These are phyloP conservation scores for Diaporthe nobilis DNA, from an alignment of 2,329 filamentous ascomycete genomes.

Conservation along the genomic window DNA sequence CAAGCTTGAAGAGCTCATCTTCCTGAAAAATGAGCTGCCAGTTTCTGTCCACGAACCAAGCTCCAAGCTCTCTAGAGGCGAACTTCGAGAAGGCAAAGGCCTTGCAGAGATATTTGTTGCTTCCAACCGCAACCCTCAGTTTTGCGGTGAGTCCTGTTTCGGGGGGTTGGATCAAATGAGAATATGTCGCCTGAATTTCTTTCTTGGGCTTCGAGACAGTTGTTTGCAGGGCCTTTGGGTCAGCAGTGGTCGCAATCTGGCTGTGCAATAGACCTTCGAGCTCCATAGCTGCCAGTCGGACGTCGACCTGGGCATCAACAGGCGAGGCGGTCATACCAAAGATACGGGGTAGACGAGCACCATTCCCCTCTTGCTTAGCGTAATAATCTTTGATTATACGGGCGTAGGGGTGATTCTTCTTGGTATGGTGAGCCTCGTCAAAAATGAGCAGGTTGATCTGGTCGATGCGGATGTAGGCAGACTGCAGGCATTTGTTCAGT, in stretches of 20 bases:
- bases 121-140: slow-evolving; percentile 62
- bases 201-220: slow-evolving; percentile 72
- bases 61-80: slow-evolving; percentile 77
- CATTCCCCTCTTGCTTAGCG: slow-evolving; percentile 50
- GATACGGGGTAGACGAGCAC: slow-evolving; percentile 74
- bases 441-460: slow-evolving; percentile 93
- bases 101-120: slow-evolving; percentile 63
- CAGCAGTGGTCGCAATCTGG: slow-evolving; percentile 81
- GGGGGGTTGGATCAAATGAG: slow-evolving; percentile 61
- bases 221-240: slow-evolving; percentile 69
- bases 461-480: slow-evolving; percentile 83
- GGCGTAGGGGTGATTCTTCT: slow-evolving; percentile 93
- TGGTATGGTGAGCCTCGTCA: slow-evolving; percentile 96
- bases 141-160: slow-evolving; percentile 75
- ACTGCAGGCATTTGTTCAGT: slow-evolving; percentile 81
- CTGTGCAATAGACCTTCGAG: slow-evolving; percentile 85
- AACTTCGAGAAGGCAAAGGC: slow-evolving; percentile 72
- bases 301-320: slow-evolving; percentile 84
- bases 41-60: slow-evolving; percentile 87
- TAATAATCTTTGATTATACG: slow-evolving; percentile 93
- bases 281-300: slow-evolving; percentile 77
- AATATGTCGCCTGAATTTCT: slow-evolving; percentile 69
- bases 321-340: slow-evolving; percentile 99
- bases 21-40: slow-evolving; percentile 81
- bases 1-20: slow-evolving; percentile 72